Evolutionary conservation across 2,329 filamentous ascomycete genomes (phyloP).

Genomic region (Cladophialophora exuberans): DNA sequence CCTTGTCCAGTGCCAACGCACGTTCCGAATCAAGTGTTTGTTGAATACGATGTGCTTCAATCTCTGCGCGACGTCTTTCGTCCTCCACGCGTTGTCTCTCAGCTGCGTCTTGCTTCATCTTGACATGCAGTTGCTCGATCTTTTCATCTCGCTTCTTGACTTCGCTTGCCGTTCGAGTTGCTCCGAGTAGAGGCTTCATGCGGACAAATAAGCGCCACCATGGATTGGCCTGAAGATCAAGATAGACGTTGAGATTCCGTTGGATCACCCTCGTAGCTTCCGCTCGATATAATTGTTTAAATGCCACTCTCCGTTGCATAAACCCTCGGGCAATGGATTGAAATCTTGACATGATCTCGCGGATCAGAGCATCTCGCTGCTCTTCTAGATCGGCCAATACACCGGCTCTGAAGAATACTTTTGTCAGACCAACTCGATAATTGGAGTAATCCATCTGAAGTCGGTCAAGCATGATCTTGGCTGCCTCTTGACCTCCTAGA

Average conservation of each 20-base stretch:
- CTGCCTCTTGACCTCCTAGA: conserved; percentile 83
- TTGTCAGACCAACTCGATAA: conserved; percentile 92
- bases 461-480: conserved; percentile 84
- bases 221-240: conserved; percentile 85
- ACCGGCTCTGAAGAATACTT: conserved; percentile 96
- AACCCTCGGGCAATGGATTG: conserved; percentile 92
- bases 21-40: conserved; percentile 95
- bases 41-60: conserved; percentile 86
- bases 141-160: conserved; percentile 94
- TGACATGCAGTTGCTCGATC: conserved; percentile 83
- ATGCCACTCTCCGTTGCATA: conserved; percentile 80
- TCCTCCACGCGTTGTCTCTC: conserved; percentile 84
- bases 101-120: conserved; percentile 75
- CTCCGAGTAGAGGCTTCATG: conserved; percentile 93
- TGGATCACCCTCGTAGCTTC: conserved; percentile 96
- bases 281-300: conserved; percentile 90
- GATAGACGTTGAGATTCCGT: conserved; percentile 88
- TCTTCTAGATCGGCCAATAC: conserved; percentile 97
- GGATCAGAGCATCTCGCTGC: conserved; percentile 87
- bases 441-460: conserved; percentile 81
- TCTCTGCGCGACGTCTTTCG: conserved; percentile 81
- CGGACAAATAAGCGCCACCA: conserved; percentile 97
- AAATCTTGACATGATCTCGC: conserved; percentile 90
- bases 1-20: conserved; percentile 93
- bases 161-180: conserved; percentile 87